These are phyloP conservation scores for Schrenkiella parvula DNA, from an alignment of 345 rosid genomes.

Conservation along the genomic window DNA sequence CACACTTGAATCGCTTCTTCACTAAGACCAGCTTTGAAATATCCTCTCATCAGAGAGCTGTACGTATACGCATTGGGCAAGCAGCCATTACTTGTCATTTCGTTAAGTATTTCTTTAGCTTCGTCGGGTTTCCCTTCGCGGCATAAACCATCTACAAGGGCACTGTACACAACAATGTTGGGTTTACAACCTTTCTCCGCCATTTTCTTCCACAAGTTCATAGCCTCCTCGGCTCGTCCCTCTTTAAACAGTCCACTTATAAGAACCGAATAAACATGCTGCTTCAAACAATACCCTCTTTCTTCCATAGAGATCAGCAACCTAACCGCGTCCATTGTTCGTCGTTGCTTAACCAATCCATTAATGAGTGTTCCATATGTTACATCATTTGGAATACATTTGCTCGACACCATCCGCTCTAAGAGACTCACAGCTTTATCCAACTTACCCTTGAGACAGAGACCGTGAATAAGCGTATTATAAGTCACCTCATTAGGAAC, in stretches of 20 bases:
- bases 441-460: slow-evolving; percentile 75
- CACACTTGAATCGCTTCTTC: slow-evolving; percentile 71
- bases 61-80: slow-evolving; percentile 74
- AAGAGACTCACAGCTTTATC: slow-evolving; percentile 84
- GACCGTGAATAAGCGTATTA: slow-evolving; percentile 80
- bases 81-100: slow-evolving; percentile 57
- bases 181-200: slow-evolving; percentile 49
- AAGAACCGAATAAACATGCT: slow-evolving; percentile 65
- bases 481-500: slow-evolving; percentile 76
- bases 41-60: slow-evolving; percentile 89
- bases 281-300: slow-evolving; percentile 60
- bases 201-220: slow-evolving; percentile 58
- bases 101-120: slow-evolving; percentile 51
- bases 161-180: slow-evolving; percentile 64
- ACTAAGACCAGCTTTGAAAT: slow-evolving; percentile 50
- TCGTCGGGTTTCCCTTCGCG: slow-evolving; percentile 62
- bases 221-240: slow-evolving; percentile 60
- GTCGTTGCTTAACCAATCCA: slow-evolving; percentile 75
- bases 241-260: slow-evolving; percentile 84
- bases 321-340: slow-evolving; percentile 51
- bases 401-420: slow-evolving; percentile 64
- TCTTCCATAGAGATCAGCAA: slow-evolving; percentile 64
- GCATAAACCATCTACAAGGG: slow-evolving; percentile 74
- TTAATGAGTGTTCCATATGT: slow-evolving; percentile 77
- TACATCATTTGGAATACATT: slow-evolving; percentile 73